Base-by-base conservation (phyloP, 345 rosid species). In the Lepidium aucheri region DNA sequence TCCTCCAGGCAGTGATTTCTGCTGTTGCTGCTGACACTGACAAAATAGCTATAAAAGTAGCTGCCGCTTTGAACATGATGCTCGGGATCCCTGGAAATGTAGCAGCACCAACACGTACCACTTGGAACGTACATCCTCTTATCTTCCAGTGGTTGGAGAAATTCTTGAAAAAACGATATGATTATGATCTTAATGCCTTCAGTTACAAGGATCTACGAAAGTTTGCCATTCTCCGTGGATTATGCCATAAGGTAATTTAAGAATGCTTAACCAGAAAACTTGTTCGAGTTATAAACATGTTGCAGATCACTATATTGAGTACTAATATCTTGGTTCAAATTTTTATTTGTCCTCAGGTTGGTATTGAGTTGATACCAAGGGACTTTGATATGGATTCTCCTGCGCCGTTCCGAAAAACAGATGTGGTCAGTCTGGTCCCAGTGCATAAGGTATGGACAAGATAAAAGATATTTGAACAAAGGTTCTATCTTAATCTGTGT, bases 381-480 rank as follows among this genome's bases (percentile, higher is more conserved):
- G 95, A 94, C 79, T 94, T 86, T 80, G 97, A 90, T 77, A 88
- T 88, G 97, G 90, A 90, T 79, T 90, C 97, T 81, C 82, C 88
- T 67, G 79, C 70, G 64, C 99, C 99, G 43, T 94, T 94, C 79
- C 76, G 55, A 43, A 83, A 84, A 78, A 77, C 84, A 74, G 99
- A 94, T 83, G 76, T 94, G 74, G 81, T 86, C 72, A 85, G 97
- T 77, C 83, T 94, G 67, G 82, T 94, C 67, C 99, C 99, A 22
- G 93, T 94, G 73, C 95, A 94, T 66, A 94, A 94, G 97, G 99
- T 90, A 76, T 34, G 30, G 66, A 60, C 32, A 61, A 45, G 41
- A 24, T 35, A 11, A 56, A 63, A 34, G 13, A 57, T 65, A 43
- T 2, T 59, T 38, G 35, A 13, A 6, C 8, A 7, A 36, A 36